Conservation (phyloP, 1,284 basidiomycete genomes). For the Pseudozyma sp. region DNA sequence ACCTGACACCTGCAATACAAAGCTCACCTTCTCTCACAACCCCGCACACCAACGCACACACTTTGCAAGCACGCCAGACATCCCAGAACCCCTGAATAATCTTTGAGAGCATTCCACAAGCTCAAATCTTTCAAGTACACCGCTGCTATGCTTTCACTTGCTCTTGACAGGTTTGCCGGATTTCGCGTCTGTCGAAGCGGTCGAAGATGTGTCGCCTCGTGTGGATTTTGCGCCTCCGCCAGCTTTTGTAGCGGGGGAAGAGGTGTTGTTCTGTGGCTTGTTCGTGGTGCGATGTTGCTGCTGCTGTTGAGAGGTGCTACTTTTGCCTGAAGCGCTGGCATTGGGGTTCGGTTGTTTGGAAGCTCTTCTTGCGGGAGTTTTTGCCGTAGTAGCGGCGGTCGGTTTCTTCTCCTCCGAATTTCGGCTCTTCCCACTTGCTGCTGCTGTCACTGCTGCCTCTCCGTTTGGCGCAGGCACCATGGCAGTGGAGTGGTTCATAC, state of each 20-base stretch:
- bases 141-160: neutral
- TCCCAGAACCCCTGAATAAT: too few species aligned
- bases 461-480: constrained; percentile 11
- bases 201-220: constrained; percentile 6
- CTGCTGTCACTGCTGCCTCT: neutral
- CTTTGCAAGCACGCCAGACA: too few species aligned
- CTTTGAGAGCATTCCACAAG: too few species aligned
- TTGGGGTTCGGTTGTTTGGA: constrained; percentile 1
- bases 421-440: neutral
- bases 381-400: neutral
- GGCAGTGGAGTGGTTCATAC: constrained; percentile 33
- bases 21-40: too few species aligned
- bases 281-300: constrained; percentile 10
- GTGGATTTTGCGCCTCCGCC: constrained; percentile 1
- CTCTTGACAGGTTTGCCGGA: neutral
- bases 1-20: too few species aligned
- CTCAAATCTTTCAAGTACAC: too few species aligned
- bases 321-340: neutral
- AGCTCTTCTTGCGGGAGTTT: neutral
- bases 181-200: neutral
- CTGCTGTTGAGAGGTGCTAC: neutral
- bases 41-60: too few species aligned
- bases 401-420: constrained; percentile 1
- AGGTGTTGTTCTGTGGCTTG: neutral
- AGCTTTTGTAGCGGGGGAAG: neutral